Evolutionary conservation across 2,329 filamentous ascomycete genomes (phyloP).

Genomic region (Sordariomycetes sp.): DNA sequence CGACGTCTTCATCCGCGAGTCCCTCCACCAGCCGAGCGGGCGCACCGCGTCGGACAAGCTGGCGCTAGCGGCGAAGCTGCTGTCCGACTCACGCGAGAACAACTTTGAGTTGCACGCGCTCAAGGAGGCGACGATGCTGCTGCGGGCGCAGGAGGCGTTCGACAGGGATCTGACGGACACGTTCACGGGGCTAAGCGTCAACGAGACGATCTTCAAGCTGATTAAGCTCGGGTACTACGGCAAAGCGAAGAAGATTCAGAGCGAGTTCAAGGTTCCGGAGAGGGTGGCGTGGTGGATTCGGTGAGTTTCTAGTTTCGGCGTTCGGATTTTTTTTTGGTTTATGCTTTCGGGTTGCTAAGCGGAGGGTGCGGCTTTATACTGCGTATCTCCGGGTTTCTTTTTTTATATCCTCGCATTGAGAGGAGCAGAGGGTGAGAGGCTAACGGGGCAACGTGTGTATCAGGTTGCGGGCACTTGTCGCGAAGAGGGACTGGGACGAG

Average conservation of each 20-base stretch:
- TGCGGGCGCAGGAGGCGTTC: constrained; percentile 77
- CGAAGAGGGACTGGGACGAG: constrained; percentile 83
- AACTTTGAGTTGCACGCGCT: constrained; percentile 61
- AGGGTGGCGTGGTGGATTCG: constrained; percentile 80
- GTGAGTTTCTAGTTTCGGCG: constrained; percentile 21
- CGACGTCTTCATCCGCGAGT: constrained; percentile 75
- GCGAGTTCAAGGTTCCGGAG: constrained; percentile 86
- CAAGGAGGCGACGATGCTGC: constrained; percentile 65
- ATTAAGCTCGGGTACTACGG: constrained; percentile 71
- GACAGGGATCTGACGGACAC: constrained; percentile 69
- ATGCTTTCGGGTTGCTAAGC: too few relatives aligned
- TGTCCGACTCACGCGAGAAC: constrained; percentile 72
- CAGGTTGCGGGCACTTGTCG: constrained; percentile 75
- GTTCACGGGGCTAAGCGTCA: constrained; percentile 74
- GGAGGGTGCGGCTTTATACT: too few relatives aligned
- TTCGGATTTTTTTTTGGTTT: neutral
- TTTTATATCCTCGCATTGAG: neutral
- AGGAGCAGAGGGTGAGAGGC: neutral
- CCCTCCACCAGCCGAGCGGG: constrained; percentile 57
- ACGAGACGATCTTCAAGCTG: constrained; percentile 85
- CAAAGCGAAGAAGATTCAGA: constrained; percentile 75
- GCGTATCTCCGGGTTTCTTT: too few relatives aligned
- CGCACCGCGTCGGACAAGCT: constrained; percentile 72
- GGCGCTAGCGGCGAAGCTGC: constrained; percentile 68
- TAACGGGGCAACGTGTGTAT: neutral